Evolutionary conservation across 495 filamentous ascomycete species (phyloP).

Genomic region (Cudoniella acicularis): DNA sequence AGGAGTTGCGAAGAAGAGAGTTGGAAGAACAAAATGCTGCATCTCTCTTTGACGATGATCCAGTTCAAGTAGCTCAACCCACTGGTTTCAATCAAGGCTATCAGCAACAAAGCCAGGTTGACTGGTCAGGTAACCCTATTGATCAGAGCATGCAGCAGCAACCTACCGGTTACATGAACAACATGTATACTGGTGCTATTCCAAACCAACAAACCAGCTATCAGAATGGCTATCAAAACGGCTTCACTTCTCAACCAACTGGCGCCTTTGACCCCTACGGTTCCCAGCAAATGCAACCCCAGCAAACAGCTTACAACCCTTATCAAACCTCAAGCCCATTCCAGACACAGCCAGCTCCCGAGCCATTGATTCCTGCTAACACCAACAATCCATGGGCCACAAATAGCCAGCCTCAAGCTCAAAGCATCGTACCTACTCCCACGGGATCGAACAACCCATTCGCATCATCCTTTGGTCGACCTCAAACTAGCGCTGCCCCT

Average conservation of each 20-base stretch:
- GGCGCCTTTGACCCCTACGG: conserved; percentile 72
- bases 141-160: conserved; percentile 63
- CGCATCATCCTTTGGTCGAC: conserved; percentile 52
- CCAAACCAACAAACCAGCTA: conserved; percentile 57
- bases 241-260: conserved; percentile 61
- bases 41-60: conserved; percentile 83
- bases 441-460: conserved; percentile 98
- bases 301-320: conserved; percentile 42
- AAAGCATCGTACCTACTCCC: conserved; percentile 49
- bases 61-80: conserved; percentile 59
- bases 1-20: conserved; percentile 80
- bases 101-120: conserved; percentile 90
- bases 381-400: conserved; percentile 83
- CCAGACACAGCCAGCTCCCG: conserved; percentile 17
- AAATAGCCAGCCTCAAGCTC: conserved; percentile 41
- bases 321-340: conserved; percentile 32
- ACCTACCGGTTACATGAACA: conserved; percentile 83
- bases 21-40: conserved; percentile 85
- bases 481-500: conserved; percentile 44
- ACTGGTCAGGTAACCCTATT: conserved; percentile 95
- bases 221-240: conserved; percentile 35
- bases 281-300: conserved; percentile 36
- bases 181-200: conserved; percentile 55
- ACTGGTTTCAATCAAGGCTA: conserved; percentile 95
- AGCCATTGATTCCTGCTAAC: conserved; percentile 36